Evolutionary conservation across 179 eudicot species (phyloP).

Genomic region (Kewa caespitosa): DNA sequence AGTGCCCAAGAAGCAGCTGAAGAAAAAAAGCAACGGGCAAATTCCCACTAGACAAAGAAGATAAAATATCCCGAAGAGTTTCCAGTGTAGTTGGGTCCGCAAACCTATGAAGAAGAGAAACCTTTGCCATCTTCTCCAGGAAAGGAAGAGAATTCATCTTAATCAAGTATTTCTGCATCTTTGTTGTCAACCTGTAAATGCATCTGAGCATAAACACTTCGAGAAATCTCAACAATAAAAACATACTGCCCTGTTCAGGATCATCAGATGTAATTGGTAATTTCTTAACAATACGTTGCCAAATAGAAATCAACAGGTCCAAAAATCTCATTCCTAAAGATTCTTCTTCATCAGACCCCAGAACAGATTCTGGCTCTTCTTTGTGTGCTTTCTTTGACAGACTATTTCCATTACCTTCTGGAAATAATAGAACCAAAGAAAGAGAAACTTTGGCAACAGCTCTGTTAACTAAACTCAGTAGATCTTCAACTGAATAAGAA

Average conservation of each 20-base stretch:
- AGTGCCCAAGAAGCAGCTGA: slow-evolving; percentile 81
- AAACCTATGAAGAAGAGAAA: slow-evolving; percentile 72
- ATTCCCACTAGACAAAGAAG: slow-evolving; percentile 47
- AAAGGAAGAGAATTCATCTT: slow-evolving; percentile 55
- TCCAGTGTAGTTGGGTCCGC: slow-evolving; percentile 62
- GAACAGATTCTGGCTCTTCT: slow-evolving; percentile 22
- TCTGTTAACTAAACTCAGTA: slow-evolving; percentile 54
- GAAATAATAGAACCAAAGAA: slow-evolving; percentile 58
- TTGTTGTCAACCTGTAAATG: slow-evolving; percentile 45
- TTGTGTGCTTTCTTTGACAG: slow-evolving; percentile 28
- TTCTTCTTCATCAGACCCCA: slow-evolving; percentile 26
- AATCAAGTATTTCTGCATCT: slow-evolving; percentile 46
- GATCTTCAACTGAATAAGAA: slow-evolving; percentile 40
- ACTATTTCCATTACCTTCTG: slow-evolving; percentile 31
- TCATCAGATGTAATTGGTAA: slow-evolving; percentile 32
- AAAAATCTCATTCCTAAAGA: slow-evolving; percentile 47
- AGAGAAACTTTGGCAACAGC: slow-evolving; percentile 59
- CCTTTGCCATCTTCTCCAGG: slow-evolving; percentile 55
- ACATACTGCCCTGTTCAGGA: slow-evolving; percentile 24
- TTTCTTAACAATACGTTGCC: slow-evolving; percentile 64
- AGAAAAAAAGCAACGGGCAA: slow-evolving; percentile 46
- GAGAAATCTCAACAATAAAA: slow-evolving; percentile 51
- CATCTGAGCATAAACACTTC: slow-evolving; percentile 53
- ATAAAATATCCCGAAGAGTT: slow-evolving; percentile 51
- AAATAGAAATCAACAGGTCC: slow-evolving; percentile 51